Evolutionary conservation across 805 yeast genomes (phyloP).

Genomic region (Metschnikowia bowlesiae): DNA sequence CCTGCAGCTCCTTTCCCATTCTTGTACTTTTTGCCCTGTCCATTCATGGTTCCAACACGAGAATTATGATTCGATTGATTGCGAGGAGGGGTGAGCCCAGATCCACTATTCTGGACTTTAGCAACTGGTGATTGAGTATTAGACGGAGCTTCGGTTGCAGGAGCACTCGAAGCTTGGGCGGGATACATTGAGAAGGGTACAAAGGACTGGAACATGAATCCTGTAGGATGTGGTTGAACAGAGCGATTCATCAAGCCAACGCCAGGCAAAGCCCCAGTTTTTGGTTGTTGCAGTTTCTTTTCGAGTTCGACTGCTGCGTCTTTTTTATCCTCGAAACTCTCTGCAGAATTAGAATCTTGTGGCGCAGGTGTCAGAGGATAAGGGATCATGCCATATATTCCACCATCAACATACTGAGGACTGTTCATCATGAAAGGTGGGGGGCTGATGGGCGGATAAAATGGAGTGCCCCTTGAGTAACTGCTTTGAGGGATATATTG

Average conservation of each 20-base stretch:
- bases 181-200: constrained; percentile 41
- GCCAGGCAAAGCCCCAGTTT: constrained; percentile 18
- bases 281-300: constrained; percentile 9
- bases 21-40: constrained; percentile 13
- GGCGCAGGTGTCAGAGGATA: constrained; percentile 16
- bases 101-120: background rate
- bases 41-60: constrained; percentile 1
- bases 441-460: constrained; percentile 32
- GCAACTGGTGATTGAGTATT: background rate
- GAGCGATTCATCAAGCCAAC: constrained; percentile 36
- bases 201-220: constrained; percentile 49
- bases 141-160: constrained; percentile 6
- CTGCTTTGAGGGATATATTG: constrained; percentile 25
- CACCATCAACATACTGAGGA: constrained; percentile 34
- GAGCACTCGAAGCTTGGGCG: constrained; percentile 12
- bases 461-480: constrained; percentile 29
- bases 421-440: constrained; percentile 39
- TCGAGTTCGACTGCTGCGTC: constrained; percentile 5
- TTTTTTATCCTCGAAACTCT: constrained; percentile 2
- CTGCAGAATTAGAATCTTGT: constrained; percentile 10
- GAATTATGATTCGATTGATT: background rate
- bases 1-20: constrained; percentile 12
- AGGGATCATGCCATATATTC: constrained; percentile 30
- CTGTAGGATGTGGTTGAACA: constrained; percentile 12
- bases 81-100: background rate